Percentiles rank a stretch among this genome's conserved stretches.
phyloP scores from a whole-genome alignment of 164 flowering plant species.

The Aristolochia contorta region DNA sequence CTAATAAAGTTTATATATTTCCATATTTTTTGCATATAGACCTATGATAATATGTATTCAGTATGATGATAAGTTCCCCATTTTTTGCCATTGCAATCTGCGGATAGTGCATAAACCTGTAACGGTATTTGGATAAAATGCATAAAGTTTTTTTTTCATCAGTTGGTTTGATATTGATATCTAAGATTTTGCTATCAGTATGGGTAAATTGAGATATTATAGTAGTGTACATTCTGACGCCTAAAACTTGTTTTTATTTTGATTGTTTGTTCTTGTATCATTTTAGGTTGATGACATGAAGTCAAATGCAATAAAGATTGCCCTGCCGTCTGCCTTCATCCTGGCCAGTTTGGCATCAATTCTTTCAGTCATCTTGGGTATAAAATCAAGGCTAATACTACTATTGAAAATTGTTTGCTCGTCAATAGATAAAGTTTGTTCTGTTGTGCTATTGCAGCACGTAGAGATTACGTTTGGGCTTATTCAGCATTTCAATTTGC shows the following conservation, averaged over 20 bases:
- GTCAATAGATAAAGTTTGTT: not conserved
- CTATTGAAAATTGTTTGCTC: not conserved
- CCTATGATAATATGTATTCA: too few species aligned
- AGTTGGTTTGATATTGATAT: too few species aligned
- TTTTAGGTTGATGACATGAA: conserved; percentile 54
- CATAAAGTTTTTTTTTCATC: too few species aligned
- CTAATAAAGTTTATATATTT: too few species aligned
- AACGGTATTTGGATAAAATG: too few species aligned
- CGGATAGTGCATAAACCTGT: too few species aligned
- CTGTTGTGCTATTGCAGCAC: conserved; percentile 43
- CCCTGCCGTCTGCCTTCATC: conserved; percentile 77
- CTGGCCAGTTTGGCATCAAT: conserved; percentile 64
- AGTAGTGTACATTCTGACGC: not conserved
- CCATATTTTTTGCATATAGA: too few species aligned
- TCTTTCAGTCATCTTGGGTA: conserved; percentile 70
- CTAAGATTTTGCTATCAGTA: too few species aligned
- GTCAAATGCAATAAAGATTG: conserved; percentile 49
- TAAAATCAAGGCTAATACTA: not conserved
- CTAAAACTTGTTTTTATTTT: not conserved
- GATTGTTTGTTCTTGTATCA: not conserved
- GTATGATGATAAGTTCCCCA: too few species aligned
- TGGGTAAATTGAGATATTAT: too few species aligned
- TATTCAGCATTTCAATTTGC: conserved; percentile 87
- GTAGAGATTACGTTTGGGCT: conserved; percentile 77
- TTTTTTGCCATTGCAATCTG: too few species aligned